Conservation (phyloP, 1,139 yeast genomes). For the Meyerozyma smithsonii region DNA sequence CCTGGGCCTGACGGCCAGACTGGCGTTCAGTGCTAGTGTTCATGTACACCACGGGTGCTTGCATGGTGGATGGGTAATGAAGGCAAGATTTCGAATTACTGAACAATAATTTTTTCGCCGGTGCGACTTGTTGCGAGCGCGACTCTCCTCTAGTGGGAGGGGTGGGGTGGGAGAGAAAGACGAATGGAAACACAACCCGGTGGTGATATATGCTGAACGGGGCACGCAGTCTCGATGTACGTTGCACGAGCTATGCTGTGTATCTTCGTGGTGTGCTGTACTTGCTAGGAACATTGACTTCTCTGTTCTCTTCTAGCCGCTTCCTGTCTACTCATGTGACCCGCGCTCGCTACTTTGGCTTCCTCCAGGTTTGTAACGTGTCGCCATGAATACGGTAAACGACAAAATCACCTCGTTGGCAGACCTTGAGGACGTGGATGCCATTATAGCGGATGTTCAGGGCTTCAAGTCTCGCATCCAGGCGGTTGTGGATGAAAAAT, state of each 20-base stretch:
- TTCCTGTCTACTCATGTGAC: conserved; percentile 7
- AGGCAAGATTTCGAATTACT: conserved; percentile 3
- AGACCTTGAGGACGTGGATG: conserved; percentile 23
- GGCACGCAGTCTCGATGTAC: too few species aligned
- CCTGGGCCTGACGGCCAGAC: conserved; percentile 95
- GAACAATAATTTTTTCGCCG: conserved; percentile 1
- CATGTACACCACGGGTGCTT: conserved; percentile 49
- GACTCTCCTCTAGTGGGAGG: not conserved
- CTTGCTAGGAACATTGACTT: too few species aligned
- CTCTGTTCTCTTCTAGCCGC: not conserved
- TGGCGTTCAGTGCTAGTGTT: conserved; percentile 90
- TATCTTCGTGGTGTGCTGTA: too few species aligned
- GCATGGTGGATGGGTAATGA: conserved; percentile 23
- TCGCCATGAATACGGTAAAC: conserved; percentile 24
- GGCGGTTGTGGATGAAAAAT: conserved; percentile 5
- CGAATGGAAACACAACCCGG: too few species aligned
- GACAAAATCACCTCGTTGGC: conserved; percentile 21
- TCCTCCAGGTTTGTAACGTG: not conserved
- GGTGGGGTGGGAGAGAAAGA: not conserved
- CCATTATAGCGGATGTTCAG: conserved; percentile 17
- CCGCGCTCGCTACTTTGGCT: not conserved
- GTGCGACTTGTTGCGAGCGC: conserved; percentile 1
- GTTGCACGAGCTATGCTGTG: too few species aligned
- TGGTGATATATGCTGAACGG: not conserved
- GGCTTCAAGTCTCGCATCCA: conserved; percentile 12